Percentiles rank a stretch among this genome's conserved stretches.
These are phyloP conservation scores for Botrytis paeoniae DNA, from an alignment of 2,329 filamentous ascomycete species.

Conservation along the genomic window DNA sequence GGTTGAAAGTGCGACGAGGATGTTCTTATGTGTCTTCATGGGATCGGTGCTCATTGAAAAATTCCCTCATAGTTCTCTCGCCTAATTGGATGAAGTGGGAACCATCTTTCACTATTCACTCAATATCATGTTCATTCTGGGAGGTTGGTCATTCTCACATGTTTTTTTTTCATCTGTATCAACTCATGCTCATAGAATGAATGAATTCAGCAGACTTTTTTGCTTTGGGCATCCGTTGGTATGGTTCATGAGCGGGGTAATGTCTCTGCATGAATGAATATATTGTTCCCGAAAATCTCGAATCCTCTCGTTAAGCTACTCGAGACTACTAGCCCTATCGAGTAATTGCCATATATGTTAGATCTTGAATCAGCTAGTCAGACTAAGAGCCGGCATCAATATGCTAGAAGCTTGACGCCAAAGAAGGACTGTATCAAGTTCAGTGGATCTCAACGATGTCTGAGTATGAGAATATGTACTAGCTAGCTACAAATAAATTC, in stretches of 20 bases:
- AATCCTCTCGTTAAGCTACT: not conserved
- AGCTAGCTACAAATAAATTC: not conserved
- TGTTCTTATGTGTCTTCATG: constrained; percentile 3
- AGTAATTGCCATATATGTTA: not conserved
- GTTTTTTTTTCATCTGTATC: not conserved
- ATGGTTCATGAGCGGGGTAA: not conserved
- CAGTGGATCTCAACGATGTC: not conserved
- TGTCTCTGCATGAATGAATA: not conserved
- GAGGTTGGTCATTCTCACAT: not conserved
- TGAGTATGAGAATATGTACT: not conserved
- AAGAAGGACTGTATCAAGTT: not conserved
- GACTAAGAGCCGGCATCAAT: not conserved
- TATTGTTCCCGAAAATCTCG: not conserved
- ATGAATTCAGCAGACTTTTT: not conserved
- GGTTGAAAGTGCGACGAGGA: not conserved
- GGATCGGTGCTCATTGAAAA: not conserved
- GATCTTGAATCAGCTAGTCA: not conserved
- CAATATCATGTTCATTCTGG: not conserved
- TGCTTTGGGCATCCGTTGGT: not conserved
- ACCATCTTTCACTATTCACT: not conserved
- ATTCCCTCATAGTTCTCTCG: not conserved
- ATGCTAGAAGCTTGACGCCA: too few species aligned
- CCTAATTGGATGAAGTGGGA: not conserved
- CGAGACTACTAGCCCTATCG: too few species aligned
- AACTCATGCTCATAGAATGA: not conserved